Percentiles rank a stretch among this genome's conserved stretches.
Evolutionary conservation across 148 eudicot genomes (phyloP).

Genomic region (Hydrangea macrophylla): DNA sequence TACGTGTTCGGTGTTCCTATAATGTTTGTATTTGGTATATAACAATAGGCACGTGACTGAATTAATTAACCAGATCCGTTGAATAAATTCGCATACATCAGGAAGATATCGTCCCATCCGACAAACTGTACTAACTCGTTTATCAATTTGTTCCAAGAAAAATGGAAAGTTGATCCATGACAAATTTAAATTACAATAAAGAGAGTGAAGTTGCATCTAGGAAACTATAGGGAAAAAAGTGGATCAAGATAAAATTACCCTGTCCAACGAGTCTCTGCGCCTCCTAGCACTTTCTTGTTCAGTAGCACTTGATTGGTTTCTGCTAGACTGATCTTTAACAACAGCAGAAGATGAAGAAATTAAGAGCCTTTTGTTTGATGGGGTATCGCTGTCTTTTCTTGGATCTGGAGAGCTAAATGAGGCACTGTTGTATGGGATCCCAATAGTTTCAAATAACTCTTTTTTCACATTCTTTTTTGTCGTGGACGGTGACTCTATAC

Average conservation of each 20-base stretch:
- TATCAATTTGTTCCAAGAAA: background rate
- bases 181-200: background rate
- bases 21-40: background rate
- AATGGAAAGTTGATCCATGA: background rate
- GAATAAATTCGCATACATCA: too few species aligned
- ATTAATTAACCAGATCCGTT: background rate
- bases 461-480: conserved; percentile 49
- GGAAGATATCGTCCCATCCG: background rate
- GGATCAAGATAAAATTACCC: conserved; percentile 38
- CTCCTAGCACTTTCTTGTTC: conserved; percentile 80
- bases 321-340: conserved; percentile 39
- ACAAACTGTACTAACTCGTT: background rate
- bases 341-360: conserved; percentile 31
- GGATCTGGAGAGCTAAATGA: conserved; percentile 42
- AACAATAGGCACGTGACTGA: background rate
- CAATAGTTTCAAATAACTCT: conserved; percentile 81
- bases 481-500: conserved; percentile 47
- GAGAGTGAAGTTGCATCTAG: background rate
- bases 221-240: background rate
- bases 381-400: conserved; percentile 27
- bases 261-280: conserved; percentile 77
- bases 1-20: too few species aligned
- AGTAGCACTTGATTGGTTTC: conserved; percentile 36
- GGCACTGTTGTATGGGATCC: conserved; percentile 55
- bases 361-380: conserved; percentile 28